phyloP scores from a whole-genome alignment of 1,284 basidiomycete species.

The Puccinia hordei region DNA sequence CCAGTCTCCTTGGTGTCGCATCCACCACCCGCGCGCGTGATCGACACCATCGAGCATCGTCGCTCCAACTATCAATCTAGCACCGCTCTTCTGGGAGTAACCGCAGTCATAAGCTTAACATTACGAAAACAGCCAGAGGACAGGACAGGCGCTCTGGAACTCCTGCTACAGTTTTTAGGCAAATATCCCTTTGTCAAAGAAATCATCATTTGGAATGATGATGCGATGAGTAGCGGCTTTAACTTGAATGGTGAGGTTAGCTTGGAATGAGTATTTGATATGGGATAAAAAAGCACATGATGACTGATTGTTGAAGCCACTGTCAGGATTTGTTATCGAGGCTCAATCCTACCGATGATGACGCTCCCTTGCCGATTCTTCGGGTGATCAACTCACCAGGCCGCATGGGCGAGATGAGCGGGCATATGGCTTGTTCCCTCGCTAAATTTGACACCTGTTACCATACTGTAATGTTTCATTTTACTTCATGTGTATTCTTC shows the following conservation, averaged over 20 bases:
- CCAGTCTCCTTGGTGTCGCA: background rate
- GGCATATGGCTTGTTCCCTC: constrained; percentile 39
- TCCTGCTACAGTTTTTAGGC: constrained; percentile 4
- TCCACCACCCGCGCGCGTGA: background rate
- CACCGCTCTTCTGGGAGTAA: background rate
- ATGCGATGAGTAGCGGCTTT: background rate
- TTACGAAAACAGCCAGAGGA: background rate
- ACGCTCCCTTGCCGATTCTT: constrained; percentile 5
- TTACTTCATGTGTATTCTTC: background rate
- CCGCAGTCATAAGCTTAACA: background rate
- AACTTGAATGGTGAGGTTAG: constrained; percentile 30
- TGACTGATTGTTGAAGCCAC: background rate
- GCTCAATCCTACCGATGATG: background rate
- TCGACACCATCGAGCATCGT: constrained; percentile 6
- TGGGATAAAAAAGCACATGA: background rate
- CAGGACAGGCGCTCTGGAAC: background rate
- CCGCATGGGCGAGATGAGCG: constrained; percentile 24
- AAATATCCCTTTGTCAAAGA: constrained; percentile 35
- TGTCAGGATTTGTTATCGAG: constrained; percentile 27
- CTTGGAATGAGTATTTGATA: background rate
- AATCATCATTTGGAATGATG: constrained; percentile 43
- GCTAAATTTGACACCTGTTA: constrained; percentile 33
- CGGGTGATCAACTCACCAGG: constrained; percentile 30
- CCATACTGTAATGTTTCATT: constrained; percentile 12
- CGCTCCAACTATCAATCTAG: constrained; percentile 23